phyloP scores from a whole-genome alignment of 495 filamentous ascomycete genomes.

The Trichodelitschia bisporula region DNA sequence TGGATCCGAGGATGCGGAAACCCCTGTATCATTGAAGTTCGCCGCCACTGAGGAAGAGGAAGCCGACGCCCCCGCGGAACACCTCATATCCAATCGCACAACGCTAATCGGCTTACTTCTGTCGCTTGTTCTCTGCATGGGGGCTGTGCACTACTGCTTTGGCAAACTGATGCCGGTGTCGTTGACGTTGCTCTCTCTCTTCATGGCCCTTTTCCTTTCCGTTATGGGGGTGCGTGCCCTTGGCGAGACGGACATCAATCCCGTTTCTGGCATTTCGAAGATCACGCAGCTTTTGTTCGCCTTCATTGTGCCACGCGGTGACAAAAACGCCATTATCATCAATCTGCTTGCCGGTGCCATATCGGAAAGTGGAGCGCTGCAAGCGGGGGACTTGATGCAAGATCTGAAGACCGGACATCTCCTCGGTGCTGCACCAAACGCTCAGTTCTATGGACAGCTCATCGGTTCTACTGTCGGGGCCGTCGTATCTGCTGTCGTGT shows the following conservation, averaged over 20 bases:
- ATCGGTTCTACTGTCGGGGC: conserved; percentile 80
- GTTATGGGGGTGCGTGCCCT: conserved; percentile 91
- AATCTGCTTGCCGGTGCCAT: conserved; percentile 92
- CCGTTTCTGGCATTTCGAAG: conserved; percentile 90
- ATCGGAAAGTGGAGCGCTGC: conserved; percentile 63
- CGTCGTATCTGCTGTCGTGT: conserved; percentile 64
- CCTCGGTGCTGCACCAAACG: conserved; percentile 71
- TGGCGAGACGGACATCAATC: conserved; percentile 91
- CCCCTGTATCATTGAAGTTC: not conserved
- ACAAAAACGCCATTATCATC: conserved; percentile 62
- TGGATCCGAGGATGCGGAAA: not conserved
- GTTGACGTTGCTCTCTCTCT: conserved; percentile 56
- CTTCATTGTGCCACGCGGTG: conserved; percentile 53
- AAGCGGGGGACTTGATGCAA: conserved; percentile 96
- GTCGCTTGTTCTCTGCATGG: conserved; percentile 56
- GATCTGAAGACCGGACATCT: conserved; percentile 94
- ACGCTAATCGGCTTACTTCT: conserved; percentile 50
- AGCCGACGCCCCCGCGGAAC: conserved; percentile 53
- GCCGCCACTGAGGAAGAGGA: conserved; percentile 5
- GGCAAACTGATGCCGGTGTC: conserved; percentile 34
- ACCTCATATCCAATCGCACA: conserved; percentile 49
- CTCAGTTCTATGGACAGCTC: conserved; percentile 91
- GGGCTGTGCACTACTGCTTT: conserved; percentile 59
- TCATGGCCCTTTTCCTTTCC: conserved; percentile 69
- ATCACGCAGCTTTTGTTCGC: conserved; percentile 88